phyloP scores from a whole-genome alignment of 805 yeast species.

The Lachancea sp. region DNA sequence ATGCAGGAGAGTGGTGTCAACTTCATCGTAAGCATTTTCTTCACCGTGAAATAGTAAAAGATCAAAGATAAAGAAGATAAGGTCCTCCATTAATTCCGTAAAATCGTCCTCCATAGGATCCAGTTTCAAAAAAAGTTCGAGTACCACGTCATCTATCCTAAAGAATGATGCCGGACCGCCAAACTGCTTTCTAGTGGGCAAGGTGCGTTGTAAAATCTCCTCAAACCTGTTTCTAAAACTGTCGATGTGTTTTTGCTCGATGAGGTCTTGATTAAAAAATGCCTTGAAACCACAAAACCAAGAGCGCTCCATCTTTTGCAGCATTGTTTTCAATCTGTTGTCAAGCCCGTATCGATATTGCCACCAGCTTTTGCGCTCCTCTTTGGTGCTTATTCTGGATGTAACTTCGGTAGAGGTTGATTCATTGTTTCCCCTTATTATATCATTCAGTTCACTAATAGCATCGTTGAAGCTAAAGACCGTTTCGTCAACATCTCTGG shows the following conservation, averaged over 20 bases:
- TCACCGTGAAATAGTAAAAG: slow-evolving; percentile 57
- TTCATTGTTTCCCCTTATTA: slow-evolving; percentile 55
- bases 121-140: slow-evolving; percentile 46
- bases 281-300: slow-evolving; percentile 81
- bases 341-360: slow-evolving; percentile 57
- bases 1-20: slow-evolving; percentile 51
- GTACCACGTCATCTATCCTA: slow-evolving; percentile 40
- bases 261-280: slow-evolving; percentile 40
- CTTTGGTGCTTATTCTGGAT: slow-evolving; percentile 44
- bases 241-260: slow-evolving; percentile 24
- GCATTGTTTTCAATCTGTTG: slow-evolving; percentile 42
- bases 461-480: slow-evolving; percentile 42
- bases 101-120: slow-evolving; percentile 28
- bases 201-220: slow-evolving; percentile 37
- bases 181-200: slow-evolving; percentile 42
- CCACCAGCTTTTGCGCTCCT: slow-evolving; percentile 77
- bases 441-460: slow-evolving; percentile 39
- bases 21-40: slow-evolving; percentile 56
- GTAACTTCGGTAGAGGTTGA: slow-evolving; percentile 54
- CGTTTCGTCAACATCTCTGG: slow-evolving; percentile 40
- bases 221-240: slow-evolving; percentile 37
- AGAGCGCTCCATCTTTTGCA: slow-evolving; percentile 49
- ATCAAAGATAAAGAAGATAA: slow-evolving; percentile 58
- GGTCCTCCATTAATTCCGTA: slow-evolving; percentile 50
- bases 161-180: slow-evolving; percentile 24